A percentile compares a stretch with the other conserved stretches of the same genome.
These are phyloP conservation scores for Cystoisospora suis DNA, from an alignment of 169 alveolate species.

Conservation along the genomic window DNA sequence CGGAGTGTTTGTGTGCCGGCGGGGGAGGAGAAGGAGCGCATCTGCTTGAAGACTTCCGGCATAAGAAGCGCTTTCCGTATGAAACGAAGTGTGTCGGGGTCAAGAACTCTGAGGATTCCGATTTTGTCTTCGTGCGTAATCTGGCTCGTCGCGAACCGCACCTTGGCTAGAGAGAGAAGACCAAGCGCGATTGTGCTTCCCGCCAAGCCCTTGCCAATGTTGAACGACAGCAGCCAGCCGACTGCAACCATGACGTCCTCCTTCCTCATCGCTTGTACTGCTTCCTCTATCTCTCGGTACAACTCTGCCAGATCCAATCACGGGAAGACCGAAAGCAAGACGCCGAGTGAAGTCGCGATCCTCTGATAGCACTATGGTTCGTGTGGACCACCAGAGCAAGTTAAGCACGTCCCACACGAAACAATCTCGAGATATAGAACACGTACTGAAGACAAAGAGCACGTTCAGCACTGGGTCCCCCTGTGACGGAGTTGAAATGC, in stretches of 20 bases:
- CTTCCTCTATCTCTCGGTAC: neutral
- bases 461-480: too few species aligned
- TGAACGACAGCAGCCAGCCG: neutral
- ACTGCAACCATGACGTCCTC: constrained; percentile 25
- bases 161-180: neutral
- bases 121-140: neutral
- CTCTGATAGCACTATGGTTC: too few species aligned
- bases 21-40: neutral
- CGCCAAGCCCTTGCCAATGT: constrained; percentile 22
- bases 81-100: neutral
- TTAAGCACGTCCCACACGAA: too few species aligned
- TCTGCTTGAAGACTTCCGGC: constrained; percentile 2
- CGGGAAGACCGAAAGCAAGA: too few species aligned
- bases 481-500: too few species aligned
- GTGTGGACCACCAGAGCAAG: too few species aligned
- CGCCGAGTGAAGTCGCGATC: neutral
- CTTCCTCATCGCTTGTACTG: neutral
- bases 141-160: neutral
- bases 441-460: too few species aligned
- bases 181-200: neutral
- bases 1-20: neutral
- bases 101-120: constrained; percentile 6
- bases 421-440: too few species aligned
- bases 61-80: neutral
- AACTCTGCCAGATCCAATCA: neutral